phyloP scores from a whole-genome alignment of 495 filamentous ascomycete genomes.

The Podospora comata region DNA sequence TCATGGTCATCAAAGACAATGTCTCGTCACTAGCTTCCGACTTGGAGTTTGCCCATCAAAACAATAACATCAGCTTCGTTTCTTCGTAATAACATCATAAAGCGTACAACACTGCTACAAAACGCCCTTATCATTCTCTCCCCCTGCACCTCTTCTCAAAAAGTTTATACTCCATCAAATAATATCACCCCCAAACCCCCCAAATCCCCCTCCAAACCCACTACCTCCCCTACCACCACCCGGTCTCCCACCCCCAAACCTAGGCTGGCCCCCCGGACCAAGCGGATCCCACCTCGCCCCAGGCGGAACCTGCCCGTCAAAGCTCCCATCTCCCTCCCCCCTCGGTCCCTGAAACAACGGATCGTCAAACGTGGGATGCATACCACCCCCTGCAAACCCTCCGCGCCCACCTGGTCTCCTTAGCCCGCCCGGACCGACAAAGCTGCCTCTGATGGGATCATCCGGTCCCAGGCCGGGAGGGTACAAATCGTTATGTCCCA shows the following conservation, averaged over 20 bases:
- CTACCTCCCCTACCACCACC: constrained; percentile 30
- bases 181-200: constrained; percentile 41
- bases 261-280: constrained; percentile 61
- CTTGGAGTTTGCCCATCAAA: neutral
- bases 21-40: neutral
- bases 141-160: neutral
- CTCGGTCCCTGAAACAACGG: constrained; percentile 72
- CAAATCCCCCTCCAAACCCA: constrained; percentile 37
- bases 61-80: neutral
- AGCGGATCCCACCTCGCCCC: constrained; percentile 73
- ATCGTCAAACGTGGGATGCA: constrained; percentile 96
- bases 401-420: constrained; percentile 42
- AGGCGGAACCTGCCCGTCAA: constrained; percentile 56
- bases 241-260: constrained; percentile 35
- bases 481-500: constrained; percentile 84
- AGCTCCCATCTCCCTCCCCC: constrained; percentile 35
- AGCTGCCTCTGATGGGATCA: constrained; percentile 69
- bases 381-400: constrained; percentile 47
- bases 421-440: constrained; percentile 50
- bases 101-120: neutral
- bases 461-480: constrained; percentile 81
- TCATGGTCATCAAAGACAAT: no score
- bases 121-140: neutral
- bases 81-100: neutral
- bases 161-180: constrained; percentile 28